Percentiles rank a stretch among this genome's conserved stretches.
phyloP scores from a whole-genome alignment of 768 basidiomycete genomes.

The Aureoboletus auriporus region DNA sequence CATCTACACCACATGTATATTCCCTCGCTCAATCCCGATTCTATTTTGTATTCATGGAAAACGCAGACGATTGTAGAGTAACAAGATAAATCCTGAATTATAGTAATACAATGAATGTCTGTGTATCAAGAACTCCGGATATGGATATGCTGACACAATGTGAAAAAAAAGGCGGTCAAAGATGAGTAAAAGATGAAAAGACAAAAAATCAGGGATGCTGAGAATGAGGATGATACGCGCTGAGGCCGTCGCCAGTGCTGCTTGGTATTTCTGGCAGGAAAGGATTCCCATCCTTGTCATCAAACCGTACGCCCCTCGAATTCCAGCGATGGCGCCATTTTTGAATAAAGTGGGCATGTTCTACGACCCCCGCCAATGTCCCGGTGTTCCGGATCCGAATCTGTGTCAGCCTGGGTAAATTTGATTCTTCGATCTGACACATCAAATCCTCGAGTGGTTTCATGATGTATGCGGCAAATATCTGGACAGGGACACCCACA shows the following conservation, averaged over 20 bases:
- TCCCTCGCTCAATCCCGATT: too few species aligned
- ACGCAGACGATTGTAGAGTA: too few species aligned
- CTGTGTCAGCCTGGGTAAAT: conserved; percentile 32
- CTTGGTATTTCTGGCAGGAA: conserved; percentile 9
- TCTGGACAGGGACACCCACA: conserved; percentile 33
- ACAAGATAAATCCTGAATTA: too few species aligned
- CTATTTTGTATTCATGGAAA: too few species aligned
- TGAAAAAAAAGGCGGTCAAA: too few species aligned
- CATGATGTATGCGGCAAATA: conserved; percentile 39
- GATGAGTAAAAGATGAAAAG: too few species aligned
- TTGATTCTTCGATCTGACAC: conserved; percentile 33
- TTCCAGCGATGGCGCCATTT: conserved; percentile 29
- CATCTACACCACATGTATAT: too few species aligned
- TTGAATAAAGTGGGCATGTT: conserved; percentile 24
- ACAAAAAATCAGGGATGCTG: neutral
- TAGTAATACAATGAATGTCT: too few species aligned
- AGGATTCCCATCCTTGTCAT: conserved; percentile 28
- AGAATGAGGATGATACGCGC: neutral
- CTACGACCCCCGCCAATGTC: conserved; percentile 30
- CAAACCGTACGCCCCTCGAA: conserved; percentile 26
- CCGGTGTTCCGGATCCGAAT: conserved; percentile 41
- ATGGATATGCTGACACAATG: too few species aligned
- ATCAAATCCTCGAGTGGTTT: conserved; percentile 38
- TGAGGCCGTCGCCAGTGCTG: neutral
- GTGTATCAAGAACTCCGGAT: too few species aligned